Conservation (phyloP, 2,329 filamentous ascomycete species). For the Penicillium corylophilum region DNA sequence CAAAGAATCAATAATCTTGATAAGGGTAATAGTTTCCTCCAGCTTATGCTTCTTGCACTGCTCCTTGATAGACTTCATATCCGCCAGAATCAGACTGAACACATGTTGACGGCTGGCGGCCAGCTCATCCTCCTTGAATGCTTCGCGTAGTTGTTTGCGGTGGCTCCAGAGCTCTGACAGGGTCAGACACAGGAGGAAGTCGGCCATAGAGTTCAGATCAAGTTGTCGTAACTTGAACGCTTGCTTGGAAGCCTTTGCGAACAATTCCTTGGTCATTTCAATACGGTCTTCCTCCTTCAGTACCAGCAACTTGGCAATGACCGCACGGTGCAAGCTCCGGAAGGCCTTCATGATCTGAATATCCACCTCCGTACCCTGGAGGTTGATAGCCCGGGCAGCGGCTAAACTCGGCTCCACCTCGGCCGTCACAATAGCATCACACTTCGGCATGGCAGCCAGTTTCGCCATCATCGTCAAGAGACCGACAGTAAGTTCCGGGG, state of each 20-base stretch:
- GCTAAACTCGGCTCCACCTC: slow-evolving; percentile 39
- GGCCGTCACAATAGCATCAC: slow-evolving; percentile 34
- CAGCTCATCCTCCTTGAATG: slow-evolving; percentile 31
- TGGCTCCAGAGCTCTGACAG: slow-evolving; percentile 36
- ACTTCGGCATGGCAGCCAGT: slow-evolving; percentile 41
- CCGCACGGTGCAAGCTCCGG: slow-evolving; percentile 35
- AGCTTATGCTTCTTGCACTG: slow-evolving; percentile 36
- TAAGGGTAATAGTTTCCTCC: slow-evolving; percentile 35
- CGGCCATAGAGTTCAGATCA: slow-evolving; percentile 37
- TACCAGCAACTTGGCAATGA: slow-evolving; percentile 36
- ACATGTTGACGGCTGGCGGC: slow-evolving; percentile 33
- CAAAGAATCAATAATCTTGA: slow-evolving; percentile 38
- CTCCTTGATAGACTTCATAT: slow-evolving; percentile 37
- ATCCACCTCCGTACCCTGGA: slow-evolving; percentile 33
- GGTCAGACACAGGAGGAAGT: slow-evolving; percentile 36
- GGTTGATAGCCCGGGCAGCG: slow-evolving; percentile 33
- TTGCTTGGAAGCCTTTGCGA: slow-evolving; percentile 30
- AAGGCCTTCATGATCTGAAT: slow-evolving; percentile 39
- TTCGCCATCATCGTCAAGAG: slow-evolving; percentile 42
- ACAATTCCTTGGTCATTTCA: slow-evolving; percentile 37
- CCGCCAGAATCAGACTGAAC: slow-evolving; percentile 34
- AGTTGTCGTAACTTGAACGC: slow-evolving; percentile 32
- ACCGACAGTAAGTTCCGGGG: slow-evolving; percentile 29
- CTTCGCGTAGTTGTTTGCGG: slow-evolving; percentile 29
- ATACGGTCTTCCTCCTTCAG: slow-evolving; percentile 36